Evolutionary conservation across 257 asterid species (phyloP).

Genomic region (Osmanthus fragrans): DNA sequence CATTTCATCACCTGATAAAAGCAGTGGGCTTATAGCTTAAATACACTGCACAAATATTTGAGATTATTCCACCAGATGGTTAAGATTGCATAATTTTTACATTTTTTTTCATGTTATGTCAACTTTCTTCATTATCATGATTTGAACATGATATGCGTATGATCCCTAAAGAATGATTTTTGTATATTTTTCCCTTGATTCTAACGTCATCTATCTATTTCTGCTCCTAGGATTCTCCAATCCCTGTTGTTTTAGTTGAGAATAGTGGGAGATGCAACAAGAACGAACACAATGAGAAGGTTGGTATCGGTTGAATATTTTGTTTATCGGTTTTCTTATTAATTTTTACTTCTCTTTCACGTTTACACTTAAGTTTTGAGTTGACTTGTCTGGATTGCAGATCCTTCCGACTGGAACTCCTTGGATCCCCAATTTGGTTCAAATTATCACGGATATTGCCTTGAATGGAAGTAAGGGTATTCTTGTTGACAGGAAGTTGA

Average conservation of each 20-base stretch:
- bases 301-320: slow-evolving; percentile 14
- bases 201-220: slow-evolving; percentile 20
- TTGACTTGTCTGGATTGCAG: slow-evolving; percentile 38
- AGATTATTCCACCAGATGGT: neutral
- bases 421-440: slow-evolving; percentile 82
- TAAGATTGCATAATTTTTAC: no score
- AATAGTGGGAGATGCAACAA: slow-evolving; percentile 94
- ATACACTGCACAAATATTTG: neutral
- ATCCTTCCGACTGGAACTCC: slow-evolving; percentile 75
- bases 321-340: neutral
- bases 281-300: slow-evolving; percentile 78
- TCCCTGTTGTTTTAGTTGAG: slow-evolving; percentile 89
- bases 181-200: slow-evolving; percentile 4
- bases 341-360: neutral
- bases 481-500: slow-evolving; percentile 71
- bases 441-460: slow-evolving; percentile 55
- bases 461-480: slow-evolving; percentile 65
- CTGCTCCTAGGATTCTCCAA: slow-evolving; percentile 45
- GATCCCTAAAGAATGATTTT: neutral
- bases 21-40: neutral
- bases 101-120: neutral
- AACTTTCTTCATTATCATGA: neutral
- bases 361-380: neutral
- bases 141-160: neutral
- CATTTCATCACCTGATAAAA: neutral